These are phyloP conservation scores for Ogataea trehaloabstinens DNA, from an alignment of 805 yeast genomes.

Conservation along the genomic window DNA sequence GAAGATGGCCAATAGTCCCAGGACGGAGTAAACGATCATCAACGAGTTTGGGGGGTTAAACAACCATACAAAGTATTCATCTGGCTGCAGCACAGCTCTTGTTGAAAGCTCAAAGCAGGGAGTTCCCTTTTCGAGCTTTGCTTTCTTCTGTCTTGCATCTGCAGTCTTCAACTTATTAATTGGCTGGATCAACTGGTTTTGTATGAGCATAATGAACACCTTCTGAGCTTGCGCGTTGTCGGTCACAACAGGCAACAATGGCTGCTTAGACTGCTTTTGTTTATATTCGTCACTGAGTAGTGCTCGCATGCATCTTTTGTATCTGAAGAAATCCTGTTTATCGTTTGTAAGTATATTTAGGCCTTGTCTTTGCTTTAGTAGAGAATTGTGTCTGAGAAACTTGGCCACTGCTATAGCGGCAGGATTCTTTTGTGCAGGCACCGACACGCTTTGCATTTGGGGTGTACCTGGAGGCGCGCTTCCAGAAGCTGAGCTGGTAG, in stretches of 20 bases:
- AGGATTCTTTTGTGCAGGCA: slow-evolving; percentile 40
- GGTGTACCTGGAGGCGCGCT: background rate
- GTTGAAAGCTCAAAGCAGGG: slow-evolving; percentile 59
- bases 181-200: slow-evolving; percentile 71
- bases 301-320: slow-evolving; percentile 79
- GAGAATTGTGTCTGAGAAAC: slow-evolving; percentile 60
- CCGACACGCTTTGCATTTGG: slow-evolving; percentile 21
- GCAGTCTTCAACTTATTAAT: slow-evolving; percentile 68
- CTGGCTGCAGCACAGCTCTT: slow-evolving; percentile 59
- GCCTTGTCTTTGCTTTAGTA: slow-evolving; percentile 82
- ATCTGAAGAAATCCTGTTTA: slow-evolving; percentile 80
- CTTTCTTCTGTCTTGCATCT: slow-evolving; percentile 59
- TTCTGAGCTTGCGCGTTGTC: slow-evolving; percentile 57
- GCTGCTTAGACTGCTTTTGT: slow-evolving; percentile 26
- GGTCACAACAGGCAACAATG: slow-evolving; percentile 45
- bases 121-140: slow-evolving; percentile 56
- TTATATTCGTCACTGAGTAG: slow-evolving; percentile 70
- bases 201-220: slow-evolving; percentile 65
- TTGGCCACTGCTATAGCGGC: slow-evolving; percentile 68
- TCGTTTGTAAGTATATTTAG: slow-evolving; percentile 55
- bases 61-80: slow-evolving; percentile 81
- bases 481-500: background rate
- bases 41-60: slow-evolving; percentile 70
- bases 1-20: slow-evolving; percentile 64
- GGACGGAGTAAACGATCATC: slow-evolving; percentile 58